These are phyloP conservation scores for Taphrina populina DNA, from an alignment of 1,139 yeast genomes.

Conservation along the genomic window DNA sequence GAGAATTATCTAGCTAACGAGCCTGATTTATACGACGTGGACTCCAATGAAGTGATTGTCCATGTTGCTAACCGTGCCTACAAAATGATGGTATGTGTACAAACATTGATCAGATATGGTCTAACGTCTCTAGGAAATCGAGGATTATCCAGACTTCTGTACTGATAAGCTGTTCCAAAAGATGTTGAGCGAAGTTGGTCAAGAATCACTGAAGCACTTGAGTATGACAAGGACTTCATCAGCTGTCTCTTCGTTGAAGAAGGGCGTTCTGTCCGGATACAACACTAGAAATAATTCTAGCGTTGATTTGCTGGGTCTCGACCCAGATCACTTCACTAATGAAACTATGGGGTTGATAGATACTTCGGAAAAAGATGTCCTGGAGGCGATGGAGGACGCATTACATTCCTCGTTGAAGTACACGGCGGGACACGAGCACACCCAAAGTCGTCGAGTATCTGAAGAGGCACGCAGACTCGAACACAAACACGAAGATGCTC, in stretches of 20 bases:
- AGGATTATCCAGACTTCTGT: conserved; percentile 46
- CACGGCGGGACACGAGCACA: not conserved
- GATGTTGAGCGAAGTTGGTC: conserved; percentile 28
- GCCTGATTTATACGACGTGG: conserved; percentile 36
- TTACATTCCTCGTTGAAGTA: conserved; percentile 9
- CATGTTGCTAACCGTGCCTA: conserved; percentile 38
- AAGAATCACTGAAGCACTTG: not conserved
- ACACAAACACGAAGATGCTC: not conserved
- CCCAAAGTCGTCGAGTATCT: no score
- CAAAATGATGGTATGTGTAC: conserved; percentile 32
- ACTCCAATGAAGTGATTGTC: conserved; percentile 41
- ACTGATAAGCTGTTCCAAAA: conserved; percentile 38
- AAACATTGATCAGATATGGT: no score
- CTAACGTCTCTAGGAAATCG: conserved; percentile 40
- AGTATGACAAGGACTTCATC: not conserved
- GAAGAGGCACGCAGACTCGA: not conserved
- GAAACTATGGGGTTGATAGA: conserved; percentile 15
- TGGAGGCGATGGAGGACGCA: conserved; percentile 19
- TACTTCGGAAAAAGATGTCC: conserved; percentile 1
- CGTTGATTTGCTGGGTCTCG: conserved; percentile 5
- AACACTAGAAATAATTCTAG: not conserved
- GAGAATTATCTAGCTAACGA: conserved; percentile 33
- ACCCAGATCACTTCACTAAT: conserved; percentile 1
- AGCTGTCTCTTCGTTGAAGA: not conserved
- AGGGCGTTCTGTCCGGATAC: not conserved